Base-by-base conservation (phyloP, 2,329 filamentous ascomycete genomes). In the Talaromyces sp. region DNA sequence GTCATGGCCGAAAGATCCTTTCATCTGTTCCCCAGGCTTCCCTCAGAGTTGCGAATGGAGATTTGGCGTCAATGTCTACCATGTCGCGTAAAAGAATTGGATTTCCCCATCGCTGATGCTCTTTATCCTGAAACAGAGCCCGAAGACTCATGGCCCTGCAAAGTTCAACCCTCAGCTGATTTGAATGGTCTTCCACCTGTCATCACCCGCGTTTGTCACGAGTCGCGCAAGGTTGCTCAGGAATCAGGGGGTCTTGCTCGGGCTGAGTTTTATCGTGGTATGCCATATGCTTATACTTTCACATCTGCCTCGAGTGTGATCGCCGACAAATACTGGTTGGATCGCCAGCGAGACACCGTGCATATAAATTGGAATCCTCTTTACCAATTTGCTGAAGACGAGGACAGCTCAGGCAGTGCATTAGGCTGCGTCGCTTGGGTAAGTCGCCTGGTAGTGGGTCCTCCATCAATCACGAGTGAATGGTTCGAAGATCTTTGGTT, bases 311-410 rank as follows among this genome's bases (percentile, higher is more conserved):
- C 47, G 24, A 42, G n/a, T 43, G 39, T 13, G 1, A 22, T 33
- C 29, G 16, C 3, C 27, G 29, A 41, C 4, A 19, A 49, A 24
- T 49, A 42, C 29, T 49, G 37, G 47, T 7, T 42, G n/a, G 47
- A 49, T 19, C 13, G 19, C 24, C 37, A 29, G 33, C 45, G 45
- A 47, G 45, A 42, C 13, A 29, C 35, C 30, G 47, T 37, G 37
- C 47, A 49, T 49, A 27, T 49, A 35, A 49, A 49, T 42, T 49
- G 47, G 47, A 27, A 13, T 9, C 47, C 47, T 49, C 19, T 19
- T 4, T 27, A 27, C 9, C 33, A 37, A 39, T 37, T 47, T 39
- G 39, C 33, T 13, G 16, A 47, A 39, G 27, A 14, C n/a, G n/a
- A n/a, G n/a, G n/a, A n/a, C n/a, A 17, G 45, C 33, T 16, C 2